Base-by-base conservation (phyloP, 2,329 filamentous ascomycete species). In the Chrysosphaeria jannelii region DNA sequence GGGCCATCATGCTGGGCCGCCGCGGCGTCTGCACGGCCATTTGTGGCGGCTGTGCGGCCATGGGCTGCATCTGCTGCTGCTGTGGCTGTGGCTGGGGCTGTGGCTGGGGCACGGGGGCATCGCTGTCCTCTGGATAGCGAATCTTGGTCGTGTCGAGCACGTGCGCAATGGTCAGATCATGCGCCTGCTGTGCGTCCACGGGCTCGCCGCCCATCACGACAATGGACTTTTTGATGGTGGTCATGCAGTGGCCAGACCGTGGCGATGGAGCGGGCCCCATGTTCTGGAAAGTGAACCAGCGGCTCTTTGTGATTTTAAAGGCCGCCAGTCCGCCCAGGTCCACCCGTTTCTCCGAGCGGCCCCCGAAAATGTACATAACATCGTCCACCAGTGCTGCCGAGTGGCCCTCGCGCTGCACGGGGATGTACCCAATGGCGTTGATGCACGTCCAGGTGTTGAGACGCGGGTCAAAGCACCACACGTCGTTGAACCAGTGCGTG, bases 281-380 rank as follows among this genome's bases (percentile, higher is more conserved):
- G 39, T 97, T 97, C 39, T 97, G 85, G 45, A 97, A 97, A 17
- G 85, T 97, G 42, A 93, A 97, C 85, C 85, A 97, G 28, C 85
- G 63, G 32, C 75, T 66, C 8, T 78, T 78, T 1, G 69, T 63
- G 28, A 64, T 62, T 25, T 56, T 47, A 35, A 64, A 64, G 2
- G 85, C 85, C 3, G 85, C 81, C 20, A 97, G 53, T 42, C 97
- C 85, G 16, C 81, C 85, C 4, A 97, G 50, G 40, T 97, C 85
- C 14, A 67, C 62, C 2, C 85, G 85, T 34, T 93, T 79, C 38
- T 91, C 76, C 1, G 78, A 91, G 28, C 85, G 70, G 21, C 85
- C 85, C 34, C 88, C 88, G 42, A 97, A 97, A 29, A 97, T 66
- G 47, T 97, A 97, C 88, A 97, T 97, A 28, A 91, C 85, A 40